These are phyloP conservation scores for Arabis hirsuta DNA, from an alignment of 345 rosid genomes.

Conservation along the genomic window DNA sequence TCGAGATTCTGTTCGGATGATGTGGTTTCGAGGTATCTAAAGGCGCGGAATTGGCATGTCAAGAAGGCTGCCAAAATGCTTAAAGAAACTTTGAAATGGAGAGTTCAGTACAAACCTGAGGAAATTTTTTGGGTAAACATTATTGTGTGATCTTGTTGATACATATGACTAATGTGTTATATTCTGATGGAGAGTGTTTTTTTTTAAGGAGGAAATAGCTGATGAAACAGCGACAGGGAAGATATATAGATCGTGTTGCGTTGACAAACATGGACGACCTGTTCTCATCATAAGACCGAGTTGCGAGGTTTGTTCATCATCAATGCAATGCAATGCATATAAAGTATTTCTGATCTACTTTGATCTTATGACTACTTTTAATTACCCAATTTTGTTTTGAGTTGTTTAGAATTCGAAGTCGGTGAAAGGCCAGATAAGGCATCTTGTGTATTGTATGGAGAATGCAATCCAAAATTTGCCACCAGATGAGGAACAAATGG, in stretches of 20 bases:
- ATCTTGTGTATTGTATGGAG: slow-evolving; percentile 97
- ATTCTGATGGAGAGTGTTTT: background rate
- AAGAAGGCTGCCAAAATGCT: slow-evolving; percentile 96
- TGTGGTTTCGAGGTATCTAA: slow-evolving; percentile 65
- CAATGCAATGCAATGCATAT: background rate
- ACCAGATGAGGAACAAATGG: slow-evolving; percentile 78
- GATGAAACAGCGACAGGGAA: slow-evolving; percentile 94
- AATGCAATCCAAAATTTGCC: slow-evolving; percentile 84
- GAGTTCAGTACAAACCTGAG: slow-evolving; percentile 84
- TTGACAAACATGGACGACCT: slow-evolving; percentile 79
- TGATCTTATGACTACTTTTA: slow-evolving; percentile 17
- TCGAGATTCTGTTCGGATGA: slow-evolving; percentile 70
- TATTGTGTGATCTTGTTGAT: slow-evolving; percentile 12
- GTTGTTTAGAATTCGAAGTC: slow-evolving; percentile 80
- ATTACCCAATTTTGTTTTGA: background rate
- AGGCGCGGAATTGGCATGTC: slow-evolving; percentile 83
- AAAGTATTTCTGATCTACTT: background rate
- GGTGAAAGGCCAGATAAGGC: slow-evolving; percentile 79
- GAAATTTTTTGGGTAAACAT: slow-evolving; percentile 77
- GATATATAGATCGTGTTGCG: slow-evolving; percentile 69
- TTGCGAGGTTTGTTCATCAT: slow-evolving; percentile 63
- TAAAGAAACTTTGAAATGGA: slow-evolving; percentile 92
- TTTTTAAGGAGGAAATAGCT: slow-evolving; percentile 78
- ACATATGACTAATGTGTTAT: background rate
- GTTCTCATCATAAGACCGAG: slow-evolving; percentile 95